Conservation (phyloP, 768 basidiomycete genomes). For the Mycena galericulata region DNA sequence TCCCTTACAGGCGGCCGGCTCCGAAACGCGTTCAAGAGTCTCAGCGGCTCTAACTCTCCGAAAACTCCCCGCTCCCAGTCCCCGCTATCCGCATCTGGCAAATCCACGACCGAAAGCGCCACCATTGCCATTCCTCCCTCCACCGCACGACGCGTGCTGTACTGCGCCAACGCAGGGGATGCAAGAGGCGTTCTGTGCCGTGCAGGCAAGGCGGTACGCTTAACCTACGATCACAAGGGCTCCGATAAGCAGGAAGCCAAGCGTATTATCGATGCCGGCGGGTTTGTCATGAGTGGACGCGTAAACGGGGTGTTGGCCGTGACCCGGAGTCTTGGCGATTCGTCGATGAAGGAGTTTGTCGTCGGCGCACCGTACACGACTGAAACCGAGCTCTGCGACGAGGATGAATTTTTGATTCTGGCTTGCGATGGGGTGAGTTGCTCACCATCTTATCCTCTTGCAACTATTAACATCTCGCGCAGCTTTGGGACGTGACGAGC, state of each 20-base stretch:
- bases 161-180: slow-evolving; percentile 97
- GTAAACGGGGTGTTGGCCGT: slow-evolving; percentile 98
- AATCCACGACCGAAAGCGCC: slow-evolving; percentile 44
- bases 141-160: slow-evolving; percentile 80
- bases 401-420: slow-evolving; percentile 94
- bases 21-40: slow-evolving; percentile 65
- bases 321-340: slow-evolving; percentile 94
- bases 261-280: slow-evolving; percentile 96
- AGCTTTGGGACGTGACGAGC: slow-evolving; percentile 97
- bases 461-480: slow-evolving; percentile 24
- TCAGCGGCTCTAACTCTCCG: slow-evolving; percentile 52
- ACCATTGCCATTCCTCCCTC: slow-evolving; percentile 58
- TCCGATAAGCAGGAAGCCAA: slow-evolving; percentile 97
- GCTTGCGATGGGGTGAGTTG: slow-evolving; percentile 95
- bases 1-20: slow-evolving; percentile 62
- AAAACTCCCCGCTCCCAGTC: slow-evolving; percentile 51
- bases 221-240: slow-evolving; percentile 99
- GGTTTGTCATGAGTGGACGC: slow-evolving; percentile 98
- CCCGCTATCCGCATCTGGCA: slow-evolving; percentile 40
- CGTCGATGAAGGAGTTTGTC: slow-evolving; percentile 99
- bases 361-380: slow-evolving; percentile 98
- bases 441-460: slow-evolving; percentile 9
- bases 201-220: slow-evolving; percentile 87
- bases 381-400: slow-evolving; percentile 91
- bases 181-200: slow-evolving; percentile 95